Conservation (phyloP, 352 stramenopile species). For the Phytophthora sansomeana region DNA sequence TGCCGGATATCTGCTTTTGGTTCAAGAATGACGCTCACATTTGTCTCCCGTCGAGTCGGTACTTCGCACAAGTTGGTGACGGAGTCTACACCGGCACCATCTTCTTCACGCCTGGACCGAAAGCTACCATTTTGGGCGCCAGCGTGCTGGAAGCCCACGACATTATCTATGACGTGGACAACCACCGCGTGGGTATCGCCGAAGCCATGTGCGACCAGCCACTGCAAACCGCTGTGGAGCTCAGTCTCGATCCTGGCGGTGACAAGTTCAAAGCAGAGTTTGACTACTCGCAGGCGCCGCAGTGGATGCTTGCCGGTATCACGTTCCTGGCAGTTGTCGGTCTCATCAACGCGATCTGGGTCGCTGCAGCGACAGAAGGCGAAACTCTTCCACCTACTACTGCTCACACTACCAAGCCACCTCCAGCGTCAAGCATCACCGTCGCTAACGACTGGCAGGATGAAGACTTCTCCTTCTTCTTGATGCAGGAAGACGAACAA, state of each 20-base stretch:
- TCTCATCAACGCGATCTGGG: conserved; percentile 64
- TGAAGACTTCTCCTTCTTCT: conserved; percentile 57
- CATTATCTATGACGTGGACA: conserved; percentile 84
- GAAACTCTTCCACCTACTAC: neutral
- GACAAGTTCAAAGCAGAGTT: conserved; percentile 56
- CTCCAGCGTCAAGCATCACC: neutral
- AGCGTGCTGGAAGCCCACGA: conserved; percentile 75
- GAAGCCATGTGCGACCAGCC: conserved; percentile 57
- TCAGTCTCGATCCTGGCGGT: conserved; percentile 68
- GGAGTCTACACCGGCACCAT: conserved; percentile 67
- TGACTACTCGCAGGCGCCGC: conserved; percentile 46
- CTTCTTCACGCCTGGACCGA: conserved; percentile 69
- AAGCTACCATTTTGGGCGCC: conserved; percentile 78
- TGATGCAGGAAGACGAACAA: conserved; percentile 55
- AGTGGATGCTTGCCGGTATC: conserved; percentile 51
- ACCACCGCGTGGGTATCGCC: conserved; percentile 70
- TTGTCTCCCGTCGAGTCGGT: conserved; percentile 57
- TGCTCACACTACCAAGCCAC: conserved; percentile 1
- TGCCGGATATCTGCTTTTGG: conserved; percentile 74
- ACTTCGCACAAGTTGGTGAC: conserved; percentile 51
- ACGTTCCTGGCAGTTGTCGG: conserved; percentile 54
- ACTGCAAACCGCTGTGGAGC: conserved; percentile 40
- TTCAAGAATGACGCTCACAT: conserved; percentile 69
- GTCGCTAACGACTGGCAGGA: conserved; percentile 26
- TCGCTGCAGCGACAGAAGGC: conserved; percentile 34